These are phyloP conservation scores for Lepidium africanum DNA, from an alignment of 345 rosid species.

Conservation along the genomic window DNA sequence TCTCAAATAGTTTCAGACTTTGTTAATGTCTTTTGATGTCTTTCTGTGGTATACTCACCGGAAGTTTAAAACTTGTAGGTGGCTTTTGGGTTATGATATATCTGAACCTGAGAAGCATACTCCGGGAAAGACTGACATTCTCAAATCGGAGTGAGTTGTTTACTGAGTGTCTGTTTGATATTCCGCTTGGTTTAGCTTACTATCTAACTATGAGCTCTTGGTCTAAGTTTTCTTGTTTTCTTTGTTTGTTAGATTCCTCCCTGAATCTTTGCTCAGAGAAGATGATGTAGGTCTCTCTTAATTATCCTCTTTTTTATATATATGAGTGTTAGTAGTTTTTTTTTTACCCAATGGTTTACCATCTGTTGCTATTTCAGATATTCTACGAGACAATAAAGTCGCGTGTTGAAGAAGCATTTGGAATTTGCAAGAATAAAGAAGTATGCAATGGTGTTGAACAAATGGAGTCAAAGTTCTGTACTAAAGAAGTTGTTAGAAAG, in stretches of 20 bases:
- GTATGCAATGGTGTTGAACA: slow-evolving; percentile 15
- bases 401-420: slow-evolving; percentile 57
- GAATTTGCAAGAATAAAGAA: slow-evolving; percentile 29
- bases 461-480: slow-evolving; percentile 16
- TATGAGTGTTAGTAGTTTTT: not conserved
- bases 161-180: not conserved
- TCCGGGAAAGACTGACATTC: slow-evolving; percentile 34
- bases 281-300: slow-evolving; percentile 64
- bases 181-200: not conserved
- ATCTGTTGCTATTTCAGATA: slow-evolving; percentile 33
- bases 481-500: slow-evolving; percentile 23
- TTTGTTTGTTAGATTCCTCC: slow-evolving; percentile 39
- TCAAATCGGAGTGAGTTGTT: slow-evolving; percentile 34
- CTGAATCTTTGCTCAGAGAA: slow-evolving; percentile 69
- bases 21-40: not conserved
- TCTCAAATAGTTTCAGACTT: not conserved
- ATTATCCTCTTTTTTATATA: not conserved
- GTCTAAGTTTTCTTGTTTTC: not conserved
- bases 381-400: slow-evolving; percentile 49
- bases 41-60: not conserved
- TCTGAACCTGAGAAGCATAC: slow-evolving; percentile 30
- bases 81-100: slow-evolving; percentile 57
- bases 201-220: not conserved
- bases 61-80: slow-evolving; percentile 33
- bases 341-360: not conserved